Percentiles rank a stretch among this genome's conserved stretches.
Evolutionary conservation across 805 yeast genomes (phyloP).

Genomic region (Saturnispora halmiae): DNA sequence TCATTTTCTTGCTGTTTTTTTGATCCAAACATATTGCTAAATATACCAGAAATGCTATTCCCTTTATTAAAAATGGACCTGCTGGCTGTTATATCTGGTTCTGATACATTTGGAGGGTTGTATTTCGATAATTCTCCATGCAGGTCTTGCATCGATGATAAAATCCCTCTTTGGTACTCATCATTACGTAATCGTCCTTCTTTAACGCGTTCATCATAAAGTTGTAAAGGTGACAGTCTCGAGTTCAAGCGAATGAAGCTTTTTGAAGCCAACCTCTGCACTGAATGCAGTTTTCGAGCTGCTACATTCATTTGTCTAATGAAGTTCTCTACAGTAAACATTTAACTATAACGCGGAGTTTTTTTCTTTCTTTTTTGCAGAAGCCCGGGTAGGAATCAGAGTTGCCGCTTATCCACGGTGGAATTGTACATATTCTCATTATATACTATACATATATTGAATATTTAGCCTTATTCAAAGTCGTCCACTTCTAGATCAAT

Average conservation of each 20-base stretch:
- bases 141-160: constrained; percentile 50
- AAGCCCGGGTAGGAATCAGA: too few species aligned
- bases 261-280: not conserved
- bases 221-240: constrained; percentile 23
- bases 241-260: not conserved
- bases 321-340: not conserved
- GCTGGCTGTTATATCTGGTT: constrained; percentile 36
- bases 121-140: constrained; percentile 48
- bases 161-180: constrained; percentile 67
- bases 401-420: not conserved
- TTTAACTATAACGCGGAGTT: not conserved
- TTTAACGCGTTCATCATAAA: constrained; percentile 24
- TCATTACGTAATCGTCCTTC: constrained; percentile 57
- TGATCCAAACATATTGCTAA: constrained; percentile 25
- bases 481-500: constrained; percentile 44
- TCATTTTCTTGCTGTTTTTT: not conserved
- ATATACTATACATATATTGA: not conserved
- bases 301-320: not conserved
- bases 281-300: too few species aligned
- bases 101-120: constrained; percentile 48
- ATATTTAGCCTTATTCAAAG: constrained; percentile 1
- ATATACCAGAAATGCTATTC: constrained; percentile 29
- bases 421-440: not conserved
- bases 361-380: too few species aligned
- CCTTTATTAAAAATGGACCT: not conserved